These are phyloP conservation scores for Crocinoboletus sp. DNA, from an alignment of 1,284 basidiomycete species.

Conservation along the genomic window DNA sequence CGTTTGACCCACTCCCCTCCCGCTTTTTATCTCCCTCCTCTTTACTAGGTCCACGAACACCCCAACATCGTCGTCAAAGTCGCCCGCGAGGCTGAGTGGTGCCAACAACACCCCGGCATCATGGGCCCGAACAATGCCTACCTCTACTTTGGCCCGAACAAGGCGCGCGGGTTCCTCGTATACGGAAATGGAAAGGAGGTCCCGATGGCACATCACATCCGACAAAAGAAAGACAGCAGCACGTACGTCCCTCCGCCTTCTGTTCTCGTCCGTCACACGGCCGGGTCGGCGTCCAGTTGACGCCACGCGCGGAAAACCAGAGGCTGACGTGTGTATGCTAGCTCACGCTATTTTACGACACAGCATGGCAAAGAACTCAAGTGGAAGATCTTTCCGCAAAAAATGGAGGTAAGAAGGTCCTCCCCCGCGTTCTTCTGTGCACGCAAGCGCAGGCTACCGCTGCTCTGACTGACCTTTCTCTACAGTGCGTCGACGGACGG, in stretches of 20 bases:
- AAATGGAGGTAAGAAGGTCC: conserved; percentile 69
- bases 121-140: conserved; percentile 69
- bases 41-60: conserved; percentile 45
- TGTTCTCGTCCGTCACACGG: too few relatives aligned
- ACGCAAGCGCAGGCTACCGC: too few relatives aligned
- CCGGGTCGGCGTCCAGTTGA: too few relatives aligned
- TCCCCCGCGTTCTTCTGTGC: too few relatives aligned
- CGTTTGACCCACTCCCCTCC: background rate
- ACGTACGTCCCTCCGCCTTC: conserved; percentile 41
- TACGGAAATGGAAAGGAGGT: conserved; percentile 60
- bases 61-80: conserved; percentile 61
- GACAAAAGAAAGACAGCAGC: conserved; percentile 55
- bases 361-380: conserved; percentile 64
- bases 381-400: conserved; percentile 56
- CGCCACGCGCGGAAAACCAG: too few relatives aligned
- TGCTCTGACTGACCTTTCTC: too few relatives aligned
- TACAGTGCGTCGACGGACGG: conserved; percentile 56
- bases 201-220: conserved; percentile 52
- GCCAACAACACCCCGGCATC: conserved; percentile 55
- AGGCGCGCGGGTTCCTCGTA: conserved; percentile 54
- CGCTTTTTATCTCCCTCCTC: too few relatives aligned
- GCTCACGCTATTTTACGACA: conserved; percentile 66
- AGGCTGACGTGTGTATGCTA: conserved; percentile 25
- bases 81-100: conserved; percentile 59
- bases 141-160: conserved; percentile 66